Conservation (phyloP, 2,329 filamentous ascomycete species). For the Elsinoe necatrix region DNA sequence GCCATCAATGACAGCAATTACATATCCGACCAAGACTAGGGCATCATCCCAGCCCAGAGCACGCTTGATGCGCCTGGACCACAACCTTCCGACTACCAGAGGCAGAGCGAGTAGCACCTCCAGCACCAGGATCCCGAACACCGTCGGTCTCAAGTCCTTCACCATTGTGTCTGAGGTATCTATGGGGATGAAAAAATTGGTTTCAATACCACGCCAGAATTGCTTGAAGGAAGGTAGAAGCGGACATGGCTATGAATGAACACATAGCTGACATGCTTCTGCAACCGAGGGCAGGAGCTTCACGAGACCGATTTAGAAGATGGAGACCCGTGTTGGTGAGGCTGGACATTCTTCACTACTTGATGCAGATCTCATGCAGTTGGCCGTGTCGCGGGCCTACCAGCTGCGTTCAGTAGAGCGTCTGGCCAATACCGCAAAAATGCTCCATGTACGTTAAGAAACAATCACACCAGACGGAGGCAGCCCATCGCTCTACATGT, state of each 20-base stretch:
- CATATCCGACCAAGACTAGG: not conserved
- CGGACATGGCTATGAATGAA: not conserved
- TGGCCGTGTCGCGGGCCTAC: not conserved
- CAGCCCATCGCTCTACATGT: too few species aligned
- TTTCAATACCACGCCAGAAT: too few species aligned
- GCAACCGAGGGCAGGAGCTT: not conserved
- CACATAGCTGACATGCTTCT: not conserved
- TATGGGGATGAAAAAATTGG: not conserved
- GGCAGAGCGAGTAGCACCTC: not conserved
- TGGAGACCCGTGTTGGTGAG: conserved; percentile 10
- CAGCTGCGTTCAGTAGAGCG: not conserved
- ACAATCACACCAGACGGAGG: too few species aligned
- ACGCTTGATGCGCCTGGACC: conserved; percentile 5
- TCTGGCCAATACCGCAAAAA: not conserved
- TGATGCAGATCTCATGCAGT: conserved; percentile 9
- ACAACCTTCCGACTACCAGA: not conserved
- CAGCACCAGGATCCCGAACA: not conserved
- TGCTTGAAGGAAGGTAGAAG: not conserved
- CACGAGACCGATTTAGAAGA: not conserved
- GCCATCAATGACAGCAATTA: not conserved
- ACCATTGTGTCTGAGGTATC: not conserved
- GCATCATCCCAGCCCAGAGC: conserved; percentile 3
- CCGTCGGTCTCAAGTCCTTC: not conserved
- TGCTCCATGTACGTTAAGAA: not conserved
- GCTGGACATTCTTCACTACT: not conserved